Evolutionary conservation across 805 yeast genomes (phyloP), one percentile per base, ranked within the genome.

Genomic region (Kluyveromyces lactis): DNA sequence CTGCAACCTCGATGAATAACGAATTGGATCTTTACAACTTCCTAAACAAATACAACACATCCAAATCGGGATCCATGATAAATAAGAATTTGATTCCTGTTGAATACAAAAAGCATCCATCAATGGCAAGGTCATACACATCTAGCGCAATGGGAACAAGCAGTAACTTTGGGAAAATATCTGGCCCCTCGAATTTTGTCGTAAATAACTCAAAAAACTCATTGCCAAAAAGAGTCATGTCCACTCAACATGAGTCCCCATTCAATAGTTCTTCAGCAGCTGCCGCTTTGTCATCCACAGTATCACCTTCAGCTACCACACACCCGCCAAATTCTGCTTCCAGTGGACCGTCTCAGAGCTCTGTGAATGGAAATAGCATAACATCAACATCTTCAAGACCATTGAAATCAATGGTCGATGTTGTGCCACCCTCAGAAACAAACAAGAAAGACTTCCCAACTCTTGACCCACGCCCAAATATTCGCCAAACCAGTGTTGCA

Each of bases 21-120:
- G 97, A 89, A 53, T 77, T 71, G 52, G 95, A 86, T 56, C 67
- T 90, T 40, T 85, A 81, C 64, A 71, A 76, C 32, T 85, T 75
- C 53, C 68, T 90, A 39, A 53, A 77, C 46, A 73, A 69, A 45
- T 67, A 68, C 48, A 56, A 64, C 31, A 64, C 58, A 31, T 50
- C 53, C 17, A 66, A 63, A 36, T 56, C 59, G 11, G 55, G 64
- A 2, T 42, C 59, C 4, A 35, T 54, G 36, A 52, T 68, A 38
- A 64, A 67, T 47, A 63, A 67, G 55, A 60, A 65, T 29, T 65
- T 82, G 47, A 63, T 70, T 3, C 87, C 90, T 0, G 81, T 84
- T 4, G 83, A 80, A 36, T 84, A 83, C 58, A 71, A 69, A 39
- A 76, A 75, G 31, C 90, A 84, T 60, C 80, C 86, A 10, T 72